Conservation (phyloP, 176 grass and related monocot species). For the Musa beccarii region DNA sequence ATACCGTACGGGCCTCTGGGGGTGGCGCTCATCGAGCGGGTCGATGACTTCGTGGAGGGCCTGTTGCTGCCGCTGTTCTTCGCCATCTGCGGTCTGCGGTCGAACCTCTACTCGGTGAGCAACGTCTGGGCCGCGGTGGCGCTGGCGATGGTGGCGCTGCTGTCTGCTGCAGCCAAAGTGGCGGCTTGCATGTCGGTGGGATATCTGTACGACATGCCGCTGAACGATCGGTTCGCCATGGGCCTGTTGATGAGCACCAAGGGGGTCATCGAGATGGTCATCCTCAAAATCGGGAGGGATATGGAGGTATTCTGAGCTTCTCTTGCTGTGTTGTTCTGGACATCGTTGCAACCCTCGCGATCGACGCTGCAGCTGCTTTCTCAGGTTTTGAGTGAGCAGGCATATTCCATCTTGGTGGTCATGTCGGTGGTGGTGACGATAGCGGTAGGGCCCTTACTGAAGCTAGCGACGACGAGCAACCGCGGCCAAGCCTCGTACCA, state of each 20-base stretch:
- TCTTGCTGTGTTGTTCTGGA: not conserved
- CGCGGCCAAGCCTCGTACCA: not conserved
- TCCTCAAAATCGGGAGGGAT: conserved; percentile 10
- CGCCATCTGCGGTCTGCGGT: not conserved
- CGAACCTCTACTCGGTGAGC: not conserved
- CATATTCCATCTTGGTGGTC: not conserved
- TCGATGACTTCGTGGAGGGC: conserved; percentile 10
- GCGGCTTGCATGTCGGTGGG: not conserved
- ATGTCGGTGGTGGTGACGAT: conserved; percentile 4
- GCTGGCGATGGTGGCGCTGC: not conserved
- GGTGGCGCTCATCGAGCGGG: conserved; percentile 3
- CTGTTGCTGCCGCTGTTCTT: conserved; percentile 8
- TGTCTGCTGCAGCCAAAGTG: not conserved
- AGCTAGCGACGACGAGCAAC: not conserved
- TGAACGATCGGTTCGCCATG: not conserved
- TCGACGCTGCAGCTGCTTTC: not conserved
- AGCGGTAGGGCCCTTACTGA: not conserved
- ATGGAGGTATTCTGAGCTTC: not conserved
- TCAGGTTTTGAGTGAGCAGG: conserved; percentile 6
- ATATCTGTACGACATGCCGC: conserved; percentile 3
- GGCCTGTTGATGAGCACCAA: conserved; percentile 14
- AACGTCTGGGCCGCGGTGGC: not conserved
- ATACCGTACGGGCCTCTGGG: conserved; percentile 4
- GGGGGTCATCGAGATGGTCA: conserved; percentile 10
- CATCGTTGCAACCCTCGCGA: too few species aligned